Percentiles rank a stretch among this genome's conserved stretches.
These are phyloP conservation scores for Geosmithia morbida DNA, from an alignment of 2,329 filamentous ascomycete species.

Conservation along the genomic window DNA sequence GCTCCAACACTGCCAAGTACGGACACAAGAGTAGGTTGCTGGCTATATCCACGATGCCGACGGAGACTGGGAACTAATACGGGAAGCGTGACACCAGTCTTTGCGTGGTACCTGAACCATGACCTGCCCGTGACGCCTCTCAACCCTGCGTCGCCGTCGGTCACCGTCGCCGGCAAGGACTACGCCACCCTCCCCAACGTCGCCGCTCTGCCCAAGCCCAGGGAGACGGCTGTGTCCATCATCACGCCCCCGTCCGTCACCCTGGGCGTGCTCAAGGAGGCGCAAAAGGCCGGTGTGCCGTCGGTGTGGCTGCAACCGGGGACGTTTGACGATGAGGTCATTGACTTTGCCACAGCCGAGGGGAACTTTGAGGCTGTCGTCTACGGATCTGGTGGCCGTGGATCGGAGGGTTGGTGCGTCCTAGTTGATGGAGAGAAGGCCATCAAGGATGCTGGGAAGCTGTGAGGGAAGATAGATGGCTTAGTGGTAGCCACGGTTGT, in stretches of 20 bases:
- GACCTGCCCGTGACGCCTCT: constrained; percentile 66
- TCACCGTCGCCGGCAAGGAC: constrained; percentile 42
- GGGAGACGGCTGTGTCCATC: constrained; percentile 63
- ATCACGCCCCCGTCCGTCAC: constrained; percentile 79
- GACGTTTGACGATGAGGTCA: constrained; percentile 63
- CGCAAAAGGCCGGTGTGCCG: constrained; percentile 55
- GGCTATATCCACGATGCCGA: background rate
- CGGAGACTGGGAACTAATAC: background rate
- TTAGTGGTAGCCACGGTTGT: background rate
- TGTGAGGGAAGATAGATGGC: constrained; percentile 11
- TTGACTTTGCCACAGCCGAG: constrained; percentile 50
- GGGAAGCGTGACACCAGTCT: constrained; percentile 48
- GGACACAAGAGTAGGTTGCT: constrained; percentile 55
- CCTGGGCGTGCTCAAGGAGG: constrained; percentile 59
- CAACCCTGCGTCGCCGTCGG: constrained; percentile 56
- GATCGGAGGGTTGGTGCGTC: constrained; percentile 73
- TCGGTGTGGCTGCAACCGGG: constrained; percentile 87
- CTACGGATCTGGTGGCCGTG: constrained; percentile 46
- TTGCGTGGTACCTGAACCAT: constrained; percentile 76
- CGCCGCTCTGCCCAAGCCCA: constrained; percentile 47
- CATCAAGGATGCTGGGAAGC: constrained; percentile 39
- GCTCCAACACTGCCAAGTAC: constrained; percentile 70
- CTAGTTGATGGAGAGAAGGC: constrained; percentile 67
- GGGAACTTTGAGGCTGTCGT: constrained; percentile 55
- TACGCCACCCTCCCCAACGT: constrained; percentile 54